These are phyloP conservation scores for Cryptosporidium sp. DNA, from an alignment of 169 alveolate species.

Conservation along the genomic window DNA sequence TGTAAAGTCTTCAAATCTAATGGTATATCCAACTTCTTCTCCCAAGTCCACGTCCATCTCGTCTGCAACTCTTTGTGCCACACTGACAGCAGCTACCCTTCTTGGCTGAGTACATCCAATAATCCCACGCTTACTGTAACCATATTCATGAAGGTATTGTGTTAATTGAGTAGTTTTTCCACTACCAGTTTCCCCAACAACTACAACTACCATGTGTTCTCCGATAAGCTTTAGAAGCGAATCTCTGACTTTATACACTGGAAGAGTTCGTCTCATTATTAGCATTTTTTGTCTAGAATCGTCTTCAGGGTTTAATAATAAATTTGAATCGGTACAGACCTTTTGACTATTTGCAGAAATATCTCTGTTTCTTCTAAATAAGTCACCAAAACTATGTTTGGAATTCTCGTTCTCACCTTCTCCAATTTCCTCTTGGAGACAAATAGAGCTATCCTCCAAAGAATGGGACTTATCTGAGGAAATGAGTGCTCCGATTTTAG, in stretches of 20 bases:
- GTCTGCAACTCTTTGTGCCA: constrained; percentile 99
- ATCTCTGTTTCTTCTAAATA: constrained; percentile 69
- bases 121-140: constrained; percentile 90
- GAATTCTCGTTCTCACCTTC: constrained; percentile 4
- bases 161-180: constrained; percentile 99
- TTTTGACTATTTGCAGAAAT: not conserved
- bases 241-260: constrained; percentile 85
- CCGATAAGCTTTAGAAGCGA: constrained; percentile 80
- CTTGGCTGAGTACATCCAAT: constrained; percentile 99
- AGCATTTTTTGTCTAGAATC: not conserved
- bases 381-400: constrained; percentile 38
- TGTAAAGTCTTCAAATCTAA: constrained; percentile 99
- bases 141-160: constrained; percentile 95
- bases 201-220: constrained; percentile 94
- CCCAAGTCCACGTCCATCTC: constrained; percentile 97
- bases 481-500: constrained; percentile 89
- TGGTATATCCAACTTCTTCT: constrained; percentile 97
- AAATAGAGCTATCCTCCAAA: not conserved
- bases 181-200: constrained; percentile 99
- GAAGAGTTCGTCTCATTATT: constrained; percentile 80
- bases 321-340: not conserved
- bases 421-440: not conserved
- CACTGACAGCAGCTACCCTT: constrained; percentile 99
- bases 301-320: not conserved
- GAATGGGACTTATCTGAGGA: not conserved